phyloP scores from a whole-genome alignment of 164 flowering plant species.

The Berberis thunbergii region DNA sequence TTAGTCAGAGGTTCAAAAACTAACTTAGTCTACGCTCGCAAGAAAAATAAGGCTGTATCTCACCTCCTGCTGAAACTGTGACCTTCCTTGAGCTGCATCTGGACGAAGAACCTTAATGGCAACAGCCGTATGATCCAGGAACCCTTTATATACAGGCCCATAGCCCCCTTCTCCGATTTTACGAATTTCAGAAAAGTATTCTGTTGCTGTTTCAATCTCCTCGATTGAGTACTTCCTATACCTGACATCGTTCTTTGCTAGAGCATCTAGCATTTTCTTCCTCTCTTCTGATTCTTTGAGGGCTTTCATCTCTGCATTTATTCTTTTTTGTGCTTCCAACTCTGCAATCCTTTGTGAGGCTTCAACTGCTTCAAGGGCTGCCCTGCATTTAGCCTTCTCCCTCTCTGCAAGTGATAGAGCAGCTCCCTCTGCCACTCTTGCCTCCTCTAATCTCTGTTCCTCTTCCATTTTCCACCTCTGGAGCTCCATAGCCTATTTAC shows the following conservation, averaged over 20 bases:
- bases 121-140: conserved; percentile 60
- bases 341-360: conserved; percentile 65
- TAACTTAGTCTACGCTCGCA: not conserved
- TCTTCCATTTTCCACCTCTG: conserved; percentile 83
- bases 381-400: conserved; percentile 62
- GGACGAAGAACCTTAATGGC: conserved; percentile 73
- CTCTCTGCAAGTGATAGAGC: conserved; percentile 51
- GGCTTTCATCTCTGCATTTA: conserved; percentile 54
- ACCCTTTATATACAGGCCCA: conserved; percentile 60
- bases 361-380: conserved; percentile 70
- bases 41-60: not conserved
- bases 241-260: conserved; percentile 30
- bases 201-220: conserved; percentile 63
- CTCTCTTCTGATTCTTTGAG: conserved; percentile 51
- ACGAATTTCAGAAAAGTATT: conserved; percentile 31
- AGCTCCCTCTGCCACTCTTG: conserved; percentile 56
- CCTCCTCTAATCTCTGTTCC: conserved; percentile 52
- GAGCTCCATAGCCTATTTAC: conserved; percentile 61
- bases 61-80: conserved; percentile 74
- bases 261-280: conserved; percentile 25
- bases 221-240: conserved; percentile 62
- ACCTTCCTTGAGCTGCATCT: conserved; percentile 73
- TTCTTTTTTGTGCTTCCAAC: conserved; percentile 63
- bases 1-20: not conserved
- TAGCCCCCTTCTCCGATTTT: conserved; percentile 86